These are phyloP conservation scores for Myriosclerotinia scirpicola DNA, from an alignment of 2,329 filamentous ascomycete genomes.

Conservation along the genomic window DNA sequence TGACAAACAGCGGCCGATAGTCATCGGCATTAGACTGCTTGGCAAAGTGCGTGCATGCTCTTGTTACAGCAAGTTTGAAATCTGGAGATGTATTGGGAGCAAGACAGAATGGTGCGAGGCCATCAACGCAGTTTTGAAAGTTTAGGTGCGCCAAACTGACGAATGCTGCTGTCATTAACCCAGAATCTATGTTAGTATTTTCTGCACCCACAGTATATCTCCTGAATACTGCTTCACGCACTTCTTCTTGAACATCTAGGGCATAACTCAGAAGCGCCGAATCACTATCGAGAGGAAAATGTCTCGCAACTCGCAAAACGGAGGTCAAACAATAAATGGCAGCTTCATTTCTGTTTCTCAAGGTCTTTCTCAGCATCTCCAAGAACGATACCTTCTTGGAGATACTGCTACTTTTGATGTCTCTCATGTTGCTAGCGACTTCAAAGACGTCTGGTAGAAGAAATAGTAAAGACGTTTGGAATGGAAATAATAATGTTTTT, in stretches of 20 bases:
- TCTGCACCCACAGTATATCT: constrained; percentile 50
- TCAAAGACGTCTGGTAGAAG: constrained; percentile 69
- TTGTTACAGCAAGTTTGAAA: constrained; percentile 63
- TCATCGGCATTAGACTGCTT: constrained; percentile 49
- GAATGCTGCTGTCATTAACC: constrained; percentile 66
- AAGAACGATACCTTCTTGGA: constrained; percentile 66
- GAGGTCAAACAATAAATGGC: constrained; percentile 66
- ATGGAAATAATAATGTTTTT: constrained; percentile 57
- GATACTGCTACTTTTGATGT: constrained; percentile 61
- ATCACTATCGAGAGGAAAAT: constrained; percentile 64
- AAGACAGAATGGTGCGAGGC: constrained; percentile 57
- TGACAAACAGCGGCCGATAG: constrained; percentile 56
- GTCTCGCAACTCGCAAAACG: constrained; percentile 61
- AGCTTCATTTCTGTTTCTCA: constrained; percentile 64
- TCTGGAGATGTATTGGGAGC: constrained; percentile 55
- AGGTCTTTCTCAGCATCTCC: constrained; percentile 60
- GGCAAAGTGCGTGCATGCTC: constrained; percentile 63
- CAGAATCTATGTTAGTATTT: constrained; percentile 56
- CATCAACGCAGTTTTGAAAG: constrained; percentile 57
- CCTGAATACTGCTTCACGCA: constrained; percentile 64
- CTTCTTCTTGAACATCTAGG: constrained; percentile 68
- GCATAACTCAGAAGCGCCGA: constrained; percentile 60
- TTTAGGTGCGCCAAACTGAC: constrained; percentile 64
- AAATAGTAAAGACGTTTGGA: constrained; percentile 63
- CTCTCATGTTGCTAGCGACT: constrained; percentile 65